phyloP scores from a whole-genome alignment of 2,329 filamentous ascomycete genomes.

The Grosmannia serpens region DNA sequence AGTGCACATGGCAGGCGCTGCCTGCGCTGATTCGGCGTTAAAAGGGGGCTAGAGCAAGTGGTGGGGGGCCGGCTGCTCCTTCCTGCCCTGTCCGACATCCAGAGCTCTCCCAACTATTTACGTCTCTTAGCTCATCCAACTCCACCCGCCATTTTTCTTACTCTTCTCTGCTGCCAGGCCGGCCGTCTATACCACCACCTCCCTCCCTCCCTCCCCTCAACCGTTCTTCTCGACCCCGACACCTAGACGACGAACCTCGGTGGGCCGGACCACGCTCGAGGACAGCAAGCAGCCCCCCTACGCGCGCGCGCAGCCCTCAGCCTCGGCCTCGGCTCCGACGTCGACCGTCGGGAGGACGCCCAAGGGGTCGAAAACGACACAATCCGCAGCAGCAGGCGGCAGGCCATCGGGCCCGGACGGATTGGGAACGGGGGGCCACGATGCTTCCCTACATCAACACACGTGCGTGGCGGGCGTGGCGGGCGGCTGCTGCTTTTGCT shows the following conservation, averaged over 20 bases:
- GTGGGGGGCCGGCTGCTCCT: not conserved
- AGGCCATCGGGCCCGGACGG: not conserved
- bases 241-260: not conserved
- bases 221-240: not conserved
- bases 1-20: conserved; percentile 2
- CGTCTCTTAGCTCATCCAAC: not conserved
- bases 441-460: conserved; percentile 20
- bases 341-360: no score
- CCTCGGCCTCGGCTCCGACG: not conserved
- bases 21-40: conserved; percentile 6
- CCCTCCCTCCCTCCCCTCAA: not conserved
- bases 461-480: conserved; percentile 11
- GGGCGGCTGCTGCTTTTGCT: not conserved
- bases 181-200: not conserved
- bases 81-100: not conserved
- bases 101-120: not conserved
- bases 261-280: not conserved
- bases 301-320: not conserved
- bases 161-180: not conserved
- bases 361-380: not conserved
- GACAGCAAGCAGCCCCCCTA: not conserved
- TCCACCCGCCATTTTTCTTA: no score
- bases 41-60: not conserved
- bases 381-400: not conserved
- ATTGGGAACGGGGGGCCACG: not conserved